Evolutionary conservation across 2,329 filamentous ascomycete genomes (phyloP).

Genomic region (Penicillium sp.): DNA sequence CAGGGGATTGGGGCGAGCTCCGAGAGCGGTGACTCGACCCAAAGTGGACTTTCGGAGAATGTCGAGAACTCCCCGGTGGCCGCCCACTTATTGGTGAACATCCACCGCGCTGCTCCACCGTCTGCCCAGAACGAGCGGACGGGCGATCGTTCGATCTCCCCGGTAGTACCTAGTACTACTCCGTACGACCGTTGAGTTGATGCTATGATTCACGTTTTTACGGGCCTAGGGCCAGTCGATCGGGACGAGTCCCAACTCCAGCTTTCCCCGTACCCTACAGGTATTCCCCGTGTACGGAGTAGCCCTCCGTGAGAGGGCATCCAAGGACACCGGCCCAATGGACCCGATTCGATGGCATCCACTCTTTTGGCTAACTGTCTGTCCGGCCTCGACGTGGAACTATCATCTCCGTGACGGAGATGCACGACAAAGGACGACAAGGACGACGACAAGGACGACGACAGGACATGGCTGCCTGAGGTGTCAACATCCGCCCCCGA

Average conservation of each 20-base stretch:
- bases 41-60: not conserved
- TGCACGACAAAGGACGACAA: no score
- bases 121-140: not conserved
- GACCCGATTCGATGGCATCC: not conserved
- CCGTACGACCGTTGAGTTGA: not conserved
- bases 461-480: conserved; percentile 12
- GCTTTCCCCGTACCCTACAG: no score
- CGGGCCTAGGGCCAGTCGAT: no score
- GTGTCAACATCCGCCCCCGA: conserved; percentile 3
- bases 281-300: no score
- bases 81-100: not conserved
- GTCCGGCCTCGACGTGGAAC: no score
- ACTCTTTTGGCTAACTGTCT: not conserved
- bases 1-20: conserved; percentile 9
- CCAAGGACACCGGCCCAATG: not conserved
- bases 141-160: not conserved
- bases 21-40: conserved; percentile 11
- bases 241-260: no score
- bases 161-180: no score
- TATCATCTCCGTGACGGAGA: no score
- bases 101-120: not conserved
- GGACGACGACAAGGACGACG: no score
- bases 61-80: conserved; percentile 19
- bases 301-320: no score
- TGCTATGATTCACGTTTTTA: not conserved